Evolutionary conservation across 2,329 filamentous ascomycete genomes (phyloP).

Genomic region (Lecanicillium sp.): DNA sequence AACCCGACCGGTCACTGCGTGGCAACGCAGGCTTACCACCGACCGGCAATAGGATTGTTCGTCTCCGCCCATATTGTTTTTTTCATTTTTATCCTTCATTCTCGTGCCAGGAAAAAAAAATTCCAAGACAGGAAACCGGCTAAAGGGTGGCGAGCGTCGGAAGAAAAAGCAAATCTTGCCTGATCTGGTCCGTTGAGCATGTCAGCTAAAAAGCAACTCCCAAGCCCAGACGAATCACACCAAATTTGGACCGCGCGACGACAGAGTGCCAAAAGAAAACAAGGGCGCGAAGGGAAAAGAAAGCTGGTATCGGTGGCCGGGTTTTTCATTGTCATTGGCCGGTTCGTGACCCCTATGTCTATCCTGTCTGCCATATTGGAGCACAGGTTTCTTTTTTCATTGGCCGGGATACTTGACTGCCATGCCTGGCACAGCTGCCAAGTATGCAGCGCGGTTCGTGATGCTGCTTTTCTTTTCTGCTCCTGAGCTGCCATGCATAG

Average conservation of each 20-base stretch:
- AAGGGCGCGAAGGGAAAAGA: not conserved
- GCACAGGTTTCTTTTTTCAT: no score
- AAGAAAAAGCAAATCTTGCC: slow-evolving; percentile 5
- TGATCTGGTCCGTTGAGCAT: not conserved
- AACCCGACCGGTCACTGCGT: not conserved
- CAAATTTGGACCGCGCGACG: not conserved
- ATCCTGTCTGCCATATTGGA: no score
- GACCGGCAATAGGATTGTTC: not conserved
- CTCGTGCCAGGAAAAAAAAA: no score
- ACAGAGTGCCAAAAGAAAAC: not conserved
- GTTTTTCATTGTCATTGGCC: no score
- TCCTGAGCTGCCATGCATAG: slow-evolving; percentile 1
- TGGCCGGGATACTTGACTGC: no score
- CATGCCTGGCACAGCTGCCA: not conserved
- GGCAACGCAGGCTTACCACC: not conserved
- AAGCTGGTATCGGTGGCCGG: not conserved
- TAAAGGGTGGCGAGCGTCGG: not conserved
- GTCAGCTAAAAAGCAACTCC: slow-evolving; percentile 8
- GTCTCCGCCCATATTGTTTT: not conserved
- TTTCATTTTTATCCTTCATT: no score
- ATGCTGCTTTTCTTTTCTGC: not conserved
- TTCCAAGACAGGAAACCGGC: not conserved
- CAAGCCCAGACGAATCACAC: no score
- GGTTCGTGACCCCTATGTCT: no score
- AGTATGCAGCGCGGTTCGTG: not conserved